Percentiles rank a stretch among this genome's conserved stretches.
phyloP scores from a whole-genome alignment of 2,329 filamentous ascomycete species.

The Ophiosphaerella narmari region DNA sequence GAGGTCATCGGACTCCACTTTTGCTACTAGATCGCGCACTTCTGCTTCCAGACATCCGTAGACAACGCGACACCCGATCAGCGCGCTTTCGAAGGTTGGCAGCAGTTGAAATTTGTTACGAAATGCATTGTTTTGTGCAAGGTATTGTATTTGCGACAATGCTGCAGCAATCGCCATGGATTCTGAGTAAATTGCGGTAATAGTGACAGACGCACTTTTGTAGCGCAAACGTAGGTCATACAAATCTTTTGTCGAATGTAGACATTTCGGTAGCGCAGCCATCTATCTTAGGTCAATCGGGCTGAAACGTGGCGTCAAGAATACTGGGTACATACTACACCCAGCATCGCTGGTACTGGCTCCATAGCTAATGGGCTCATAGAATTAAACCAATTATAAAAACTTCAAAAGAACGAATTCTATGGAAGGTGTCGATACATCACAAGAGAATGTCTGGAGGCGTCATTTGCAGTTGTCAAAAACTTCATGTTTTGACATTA shows the following conservation, averaged over 20 bases:
- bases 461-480: no score
- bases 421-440: no score
- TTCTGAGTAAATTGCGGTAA: conserved; percentile 41
- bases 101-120: conserved; percentile 34
- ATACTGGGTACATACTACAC: no score
- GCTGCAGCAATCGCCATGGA: conserved; percentile 41
- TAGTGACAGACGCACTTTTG: conserved; percentile 36
- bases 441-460: no score
- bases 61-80: conserved; percentile 40
- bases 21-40: conserved; percentile 28
- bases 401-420: no score
- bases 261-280: conserved; percentile 29
- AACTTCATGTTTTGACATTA: no score
- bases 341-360: no score
- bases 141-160: conserved; percentile 36
- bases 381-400: no score
- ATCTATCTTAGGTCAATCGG: conserved; percentile 11
- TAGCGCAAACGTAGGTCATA: conserved; percentile 37
- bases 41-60: conserved; percentile 41
- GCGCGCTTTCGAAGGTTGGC: conserved; percentile 37
- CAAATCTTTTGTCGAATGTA: conserved; percentile 36
- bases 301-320: no score
- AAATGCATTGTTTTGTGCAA: conserved; percentile 34
- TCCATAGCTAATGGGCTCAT: no score
- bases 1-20: conserved; percentile 25